Evolutionary conservation across 1,284 basidiomycete species (phyloP).

Genomic region (Mycena citricolor): DNA sequence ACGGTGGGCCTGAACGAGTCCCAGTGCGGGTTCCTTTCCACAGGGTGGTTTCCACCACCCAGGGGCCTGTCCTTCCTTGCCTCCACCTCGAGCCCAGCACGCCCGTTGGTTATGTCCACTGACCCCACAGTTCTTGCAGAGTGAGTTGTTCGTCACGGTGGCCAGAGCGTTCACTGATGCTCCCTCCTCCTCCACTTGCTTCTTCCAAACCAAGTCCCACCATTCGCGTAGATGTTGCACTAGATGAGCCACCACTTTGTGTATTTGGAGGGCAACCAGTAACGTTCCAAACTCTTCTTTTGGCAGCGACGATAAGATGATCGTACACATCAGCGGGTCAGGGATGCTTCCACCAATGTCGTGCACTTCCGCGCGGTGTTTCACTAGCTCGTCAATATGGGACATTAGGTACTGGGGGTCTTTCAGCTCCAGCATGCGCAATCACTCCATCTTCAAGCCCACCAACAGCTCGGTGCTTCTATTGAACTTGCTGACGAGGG

Average conservation of each 20-base stretch:
- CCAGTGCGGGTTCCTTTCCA: constrained; percentile 2
- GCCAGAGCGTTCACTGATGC: no score
- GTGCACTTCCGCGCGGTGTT: not conserved
- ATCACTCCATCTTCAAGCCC: not conserved
- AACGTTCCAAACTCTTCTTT: constrained; percentile 1
- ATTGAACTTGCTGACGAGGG: constrained; percentile 3
- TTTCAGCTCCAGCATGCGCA: not conserved
- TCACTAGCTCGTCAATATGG: constrained; percentile 5
- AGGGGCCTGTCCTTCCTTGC: constrained; percentile 6
- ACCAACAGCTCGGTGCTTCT: not conserved
- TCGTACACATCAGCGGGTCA: constrained; percentile 1
- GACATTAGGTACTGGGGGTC: not conserved
- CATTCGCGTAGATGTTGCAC: no score
- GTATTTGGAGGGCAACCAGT: constrained; percentile 1
- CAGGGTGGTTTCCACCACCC: constrained; percentile 1
- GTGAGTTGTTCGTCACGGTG: no score
- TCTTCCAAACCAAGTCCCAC: no score
- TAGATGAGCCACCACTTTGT: no score
- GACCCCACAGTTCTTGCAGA: not conserved
- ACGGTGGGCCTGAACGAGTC: not conserved
- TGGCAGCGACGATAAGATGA: constrained; percentile 6
- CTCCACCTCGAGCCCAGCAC: constrained; percentile 6
- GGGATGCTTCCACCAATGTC: constrained; percentile 2
- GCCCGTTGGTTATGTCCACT: not conserved
- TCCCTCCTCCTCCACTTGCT: no score